Conservation (phyloP, 192 early-diverging fungal genomes). For the Allomyces arbusculus region DNA sequence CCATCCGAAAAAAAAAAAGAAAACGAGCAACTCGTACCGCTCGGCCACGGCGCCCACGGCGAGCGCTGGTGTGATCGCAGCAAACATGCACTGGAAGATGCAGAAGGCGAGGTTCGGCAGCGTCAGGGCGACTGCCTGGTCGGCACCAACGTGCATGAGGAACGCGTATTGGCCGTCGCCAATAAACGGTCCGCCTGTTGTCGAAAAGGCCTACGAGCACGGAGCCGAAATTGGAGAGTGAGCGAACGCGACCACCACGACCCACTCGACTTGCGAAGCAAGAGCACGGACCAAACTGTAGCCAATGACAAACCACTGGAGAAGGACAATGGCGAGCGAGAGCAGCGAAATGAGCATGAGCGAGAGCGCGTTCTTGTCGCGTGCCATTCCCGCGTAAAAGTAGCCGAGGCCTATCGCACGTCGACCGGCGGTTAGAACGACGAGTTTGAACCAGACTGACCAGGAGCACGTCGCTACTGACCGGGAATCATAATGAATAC, state of each 20-base stretch:
- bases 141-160: slow-evolving; percentile 33
- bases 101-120: slow-evolving; percentile 62
- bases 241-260: no score
- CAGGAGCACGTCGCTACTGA: no score
- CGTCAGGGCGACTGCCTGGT: slow-evolving; percentile 26
- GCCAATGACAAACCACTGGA: slow-evolving; percentile 10
- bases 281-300: background rate
- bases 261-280: no score
- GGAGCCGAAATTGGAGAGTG: no score
- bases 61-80: slow-evolving; percentile 72
- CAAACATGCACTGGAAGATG: slow-evolving; percentile 83
- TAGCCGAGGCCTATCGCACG: slow-evolving; percentile 42
- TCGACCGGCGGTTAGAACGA: no score
- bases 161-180: slow-evolving; percentile 64
- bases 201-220: background rate
- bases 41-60: slow-evolving; percentile 85
- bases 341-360: slow-evolving; percentile 50
- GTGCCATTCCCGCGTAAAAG: slow-evolving; percentile 58
- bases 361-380: slow-evolving; percentile 58
- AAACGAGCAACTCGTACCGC: slow-evolving; percentile 13
- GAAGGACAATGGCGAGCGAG: slow-evolving; percentile 44
- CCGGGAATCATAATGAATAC: slow-evolving; percentile 84
- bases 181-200: slow-evolving; percentile 27
- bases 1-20: background rate
- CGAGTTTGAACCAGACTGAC: no score